These are phyloP conservation scores for Nicotiana obtusifolia DNA, from an alignment of 257 asterid genomes.

Conservation along the genomic window DNA sequence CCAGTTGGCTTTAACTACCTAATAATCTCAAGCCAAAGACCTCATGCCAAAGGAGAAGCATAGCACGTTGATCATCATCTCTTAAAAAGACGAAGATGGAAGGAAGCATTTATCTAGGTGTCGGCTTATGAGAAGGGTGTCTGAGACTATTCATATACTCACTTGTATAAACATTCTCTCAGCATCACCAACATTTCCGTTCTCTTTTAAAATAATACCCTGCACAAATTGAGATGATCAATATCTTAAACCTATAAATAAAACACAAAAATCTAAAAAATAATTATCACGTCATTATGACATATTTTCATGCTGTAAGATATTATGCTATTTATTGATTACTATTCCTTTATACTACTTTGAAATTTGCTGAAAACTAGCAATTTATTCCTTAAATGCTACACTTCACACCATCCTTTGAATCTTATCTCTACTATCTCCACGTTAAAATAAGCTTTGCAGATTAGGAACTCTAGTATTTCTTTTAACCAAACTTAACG, in stretches of 20 bases:
- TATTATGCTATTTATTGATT: neutral
- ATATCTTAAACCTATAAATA: neutral
- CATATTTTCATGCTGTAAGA: neutral
- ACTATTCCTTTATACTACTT: neutral
- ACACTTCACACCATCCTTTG: neutral
- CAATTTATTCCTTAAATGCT: neutral
- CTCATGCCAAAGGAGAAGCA: neutral
- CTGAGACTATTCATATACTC: conserved; percentile 1
- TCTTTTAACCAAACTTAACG: neutral
- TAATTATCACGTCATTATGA: neutral
- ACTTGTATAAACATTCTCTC: conserved; percentile 99
- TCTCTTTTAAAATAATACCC: conserved; percentile 87
- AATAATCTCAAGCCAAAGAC: neutral
- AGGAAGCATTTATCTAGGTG: conserved; percentile 2
- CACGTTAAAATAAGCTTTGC: neutral
- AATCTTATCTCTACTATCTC: neutral
- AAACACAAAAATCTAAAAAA: neutral
- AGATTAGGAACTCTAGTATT: neutral
- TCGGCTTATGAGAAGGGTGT: neutral
- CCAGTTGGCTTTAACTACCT: neutral
- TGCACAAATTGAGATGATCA: conserved; percentile 26
- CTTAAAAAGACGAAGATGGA: neutral
- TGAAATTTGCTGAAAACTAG: neutral
- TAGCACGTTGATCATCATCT: neutral
- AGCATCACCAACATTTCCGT: conserved; percentile 81